Evolutionary conservation across 2,329 filamentous ascomycete genomes (phyloP), one percentile per base, ranked within the genome.

Genomic region (Penicillium sp.): DNA sequence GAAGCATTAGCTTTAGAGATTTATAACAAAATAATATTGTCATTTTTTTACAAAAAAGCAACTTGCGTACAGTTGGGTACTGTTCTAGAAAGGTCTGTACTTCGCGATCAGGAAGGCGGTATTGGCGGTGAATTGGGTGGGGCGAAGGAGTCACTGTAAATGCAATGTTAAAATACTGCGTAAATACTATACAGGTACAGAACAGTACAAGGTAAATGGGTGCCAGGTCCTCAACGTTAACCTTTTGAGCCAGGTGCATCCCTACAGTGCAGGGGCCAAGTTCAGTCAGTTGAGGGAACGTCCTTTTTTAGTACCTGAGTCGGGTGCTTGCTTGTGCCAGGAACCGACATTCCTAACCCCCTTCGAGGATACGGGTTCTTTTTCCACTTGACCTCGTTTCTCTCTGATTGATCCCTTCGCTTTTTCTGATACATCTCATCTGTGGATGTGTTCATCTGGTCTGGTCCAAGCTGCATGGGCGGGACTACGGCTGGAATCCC

Each of bases 201-300:
- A 19, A 12, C 37, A 25, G 19, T 33, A 50, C 47, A 31, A 16
- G 28, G 47, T 40, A 49, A 57, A 51, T 49, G 46, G 8, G 40
- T 38, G n/a, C n/a, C n/a, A 52, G 50, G 42, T 42, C 38, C 56
- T 60, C 61, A 61, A 64, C 56, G 52, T 58, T 52, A 53, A 63
- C 61, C 57, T 59, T 65, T 65, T 63, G 51, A 65, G 62, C 59
- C 52, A 57, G 61, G 53, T 65, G 62, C 62, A 59, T 61, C 37
- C 53, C 55, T 58, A 58, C 57, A 45, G 57, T 28, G 47, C 50
- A 55, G 50, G 44, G 51, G 44, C 48, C 43, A 48, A 49, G 42
- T 46, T 44, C 22, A 51, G 22, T 61, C 45, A 51, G 22, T 61
- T 41, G 52, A 59, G 54, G 50, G 35, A 50, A 59, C 52, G 22